Base-by-base conservation (phyloP, 2,329 filamentous ascomycete species). In the Cytospora mali region DNA sequence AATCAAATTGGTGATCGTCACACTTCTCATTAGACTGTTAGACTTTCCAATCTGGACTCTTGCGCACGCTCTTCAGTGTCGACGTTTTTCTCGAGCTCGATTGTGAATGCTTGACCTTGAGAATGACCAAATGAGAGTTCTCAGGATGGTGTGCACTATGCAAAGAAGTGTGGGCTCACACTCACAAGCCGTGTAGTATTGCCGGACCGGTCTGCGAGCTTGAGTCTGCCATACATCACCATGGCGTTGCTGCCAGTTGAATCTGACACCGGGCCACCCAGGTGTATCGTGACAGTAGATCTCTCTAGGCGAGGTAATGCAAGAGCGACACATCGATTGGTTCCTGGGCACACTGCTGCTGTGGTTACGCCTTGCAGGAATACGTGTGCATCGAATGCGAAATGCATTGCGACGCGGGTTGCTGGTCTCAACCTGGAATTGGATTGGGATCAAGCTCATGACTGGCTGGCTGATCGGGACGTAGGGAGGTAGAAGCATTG, bases 361-460 rank as follows among this genome's bases (percentile, higher is more conserved):
- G 53, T 27, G 51, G 29, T 59, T 52, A 50, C 28, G 50, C 29
- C 28, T 42, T 55, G 59, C 59, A 42, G 33, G 16, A 50, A 46
- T 28, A 55, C 33, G 53, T 16, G 27, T 57, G 48, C 58, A 55
- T 64, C 27, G 39, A 28, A 49, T 56, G 35, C 54, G 33, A 35
- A 48, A 51, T 33, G 62, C 51, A 42, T 42, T 56, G 58, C 52
- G 55, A 64, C 58, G 35, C 52, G 50, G 53, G 46, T 33, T 61
- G 52, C 35, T 35, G 29, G 35, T 53, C 27, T 42, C 50, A 16
- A 53, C 57, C 29, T 48, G 62, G 53, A 46, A 61, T 27, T 51
- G 52, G 39, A 7, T 29, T 18, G 53, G 53, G 49, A 46, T 11
- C 31, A 23, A 21, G 58, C 25, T 35, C 28, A 35, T 56, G 46